Conservation (phyloP, 768 basidiomycete genomes). For the Hemileccinum rubropunctum region DNA sequence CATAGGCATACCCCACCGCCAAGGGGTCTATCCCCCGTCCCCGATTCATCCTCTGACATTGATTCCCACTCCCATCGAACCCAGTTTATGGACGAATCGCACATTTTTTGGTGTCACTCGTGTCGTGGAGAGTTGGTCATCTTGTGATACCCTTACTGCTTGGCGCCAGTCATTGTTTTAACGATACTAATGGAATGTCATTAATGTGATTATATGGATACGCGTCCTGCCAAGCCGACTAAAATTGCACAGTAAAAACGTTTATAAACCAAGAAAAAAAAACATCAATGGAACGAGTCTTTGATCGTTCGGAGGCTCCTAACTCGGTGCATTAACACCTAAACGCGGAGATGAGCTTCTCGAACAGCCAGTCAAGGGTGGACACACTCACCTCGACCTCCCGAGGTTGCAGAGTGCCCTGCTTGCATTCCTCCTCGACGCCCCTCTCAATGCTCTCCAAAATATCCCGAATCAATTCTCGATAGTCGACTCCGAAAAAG, state of each 20-base stretch:
- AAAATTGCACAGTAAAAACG: constrained; percentile 1
- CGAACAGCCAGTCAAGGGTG: neutral
- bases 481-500: constrained; percentile 87
- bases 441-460: constrained; percentile 78
- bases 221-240: constrained; percentile 8
- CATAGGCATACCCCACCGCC: constrained; percentile 49
- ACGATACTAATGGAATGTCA: constrained; percentile 16
- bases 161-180: too few species aligned
- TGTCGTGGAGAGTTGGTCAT: constrained; percentile 82
- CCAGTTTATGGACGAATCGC: constrained; percentile 84
- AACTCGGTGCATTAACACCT: constrained; percentile 49
- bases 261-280: constrained; percentile 8
- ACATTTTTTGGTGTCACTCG: constrained; percentile 86
- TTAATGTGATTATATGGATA: constrained; percentile 19
- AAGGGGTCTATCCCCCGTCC: constrained; percentile 55
- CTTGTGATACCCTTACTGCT: constrained; percentile 40
- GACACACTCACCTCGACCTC: constrained; percentile 63
- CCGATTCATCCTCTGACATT: constrained; percentile 24
- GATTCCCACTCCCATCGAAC: constrained; percentile 39
- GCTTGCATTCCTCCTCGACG: constrained; percentile 64
- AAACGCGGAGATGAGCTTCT: constrained; percentile 7
- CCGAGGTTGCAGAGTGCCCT: constrained; percentile 61
- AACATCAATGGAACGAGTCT: constrained; percentile 13
- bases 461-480: constrained; percentile 72
- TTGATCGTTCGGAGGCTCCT: constrained; percentile 27